Evolutionary conservation across 371 early-diverging fungal genomes (phyloP), one percentile per base, ranked within the genome.

Genomic region (Amoeboaphelidium protococcarum): DNA sequence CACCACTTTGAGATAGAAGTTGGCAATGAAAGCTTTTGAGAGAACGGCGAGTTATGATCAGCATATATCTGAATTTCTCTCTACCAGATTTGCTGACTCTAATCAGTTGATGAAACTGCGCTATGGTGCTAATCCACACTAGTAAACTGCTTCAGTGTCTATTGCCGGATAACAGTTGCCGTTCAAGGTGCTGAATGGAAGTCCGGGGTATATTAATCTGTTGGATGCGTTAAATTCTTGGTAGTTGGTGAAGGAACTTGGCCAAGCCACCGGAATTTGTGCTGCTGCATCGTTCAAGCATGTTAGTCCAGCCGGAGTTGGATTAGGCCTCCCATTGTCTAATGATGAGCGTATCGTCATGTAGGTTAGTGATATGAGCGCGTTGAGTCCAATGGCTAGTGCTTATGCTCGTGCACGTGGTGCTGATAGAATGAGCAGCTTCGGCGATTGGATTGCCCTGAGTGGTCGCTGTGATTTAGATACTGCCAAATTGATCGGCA

Each of bases 241-340:
- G 86, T 88, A 86, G 45, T 69, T 94, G 44, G 95, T 91, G 57
- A 88, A 90, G 72, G 90, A 86, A 53, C 69, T 85, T 45, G 62
- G 68, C 41, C 47, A 58, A 25, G 76, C 82, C 19, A 59, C 75
- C 12, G 67, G 68, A 20, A 59, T 81, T 45, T 78, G 82, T 25
- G 91, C 95, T 23, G 91, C 95, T 50, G 92, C 95, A 49, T 90
- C 89, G 24, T 94, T 94, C 74, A 91, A 94, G 71, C 95, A 94
- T 62, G 91, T 91, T 43, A 85, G 86, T 20, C 95, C 95, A 27
- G 92, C 95, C 46, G 95, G 92, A 59, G 92, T 88, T 42, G 91
- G 92, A 43, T 81, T 94, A 47, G 92, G 80, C 25, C 63, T 77
- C 24, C 80, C 82, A 12, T 66, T 94, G 41, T 58, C 63, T 23